Evolutionary conservation across 306 rosid species (phyloP), one percentile per base, ranked within the genome.

Genomic region (Ceratonia siliqua): DNA sequence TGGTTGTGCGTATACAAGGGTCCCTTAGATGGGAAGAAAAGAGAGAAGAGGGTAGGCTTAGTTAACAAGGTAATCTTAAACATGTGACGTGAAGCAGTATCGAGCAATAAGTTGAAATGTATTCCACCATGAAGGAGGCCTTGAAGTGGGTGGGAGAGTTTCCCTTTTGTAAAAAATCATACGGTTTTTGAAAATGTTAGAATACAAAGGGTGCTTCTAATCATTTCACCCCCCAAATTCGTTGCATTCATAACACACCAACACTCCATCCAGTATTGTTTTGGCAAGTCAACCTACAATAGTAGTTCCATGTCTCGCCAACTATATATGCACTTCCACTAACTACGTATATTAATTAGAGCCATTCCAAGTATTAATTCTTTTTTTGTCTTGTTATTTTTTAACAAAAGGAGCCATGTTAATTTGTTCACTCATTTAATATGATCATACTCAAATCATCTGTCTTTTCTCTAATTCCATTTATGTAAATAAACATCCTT

Each of bases 1-100:
- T 79, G 65, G 66, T 42, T 45, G 75, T 56, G 82, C 30, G 73
- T 36, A 65, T 65, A 22, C 12, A 8, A 32, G 63, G 73, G 68
- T 82, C 18, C 83, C 87, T 79, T 82, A 27, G 80, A 70, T 73
- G 65, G 68, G 68, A 81, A 82, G 82, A 75, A 83, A 87, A 76
- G 57, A n/a, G n/a, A 41, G 55, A 68, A 57, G 33, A 49, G 67
- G 17, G 61, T n/a, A n/a, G n/a, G n/a, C n/a, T n/a, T n/a, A n/a
- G n/a, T 75, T 84, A 12, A 61, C 70, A 71, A 72, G 63, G 27
- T 55, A 61, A 62, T 76, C 68, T 50, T 28, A 8, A 71, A 50
- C 68, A 70, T 72, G 72, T 61, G 83, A 73, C 72, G 62, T 50
- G n/a, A n/a, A n/a, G n/a, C n/a, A n/a, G n/a, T 24, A 62, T 5